phyloP scores from a whole-genome alignment of 2,329 filamentous ascomycete genomes.

The Ceratocystis ficicola region DNA sequence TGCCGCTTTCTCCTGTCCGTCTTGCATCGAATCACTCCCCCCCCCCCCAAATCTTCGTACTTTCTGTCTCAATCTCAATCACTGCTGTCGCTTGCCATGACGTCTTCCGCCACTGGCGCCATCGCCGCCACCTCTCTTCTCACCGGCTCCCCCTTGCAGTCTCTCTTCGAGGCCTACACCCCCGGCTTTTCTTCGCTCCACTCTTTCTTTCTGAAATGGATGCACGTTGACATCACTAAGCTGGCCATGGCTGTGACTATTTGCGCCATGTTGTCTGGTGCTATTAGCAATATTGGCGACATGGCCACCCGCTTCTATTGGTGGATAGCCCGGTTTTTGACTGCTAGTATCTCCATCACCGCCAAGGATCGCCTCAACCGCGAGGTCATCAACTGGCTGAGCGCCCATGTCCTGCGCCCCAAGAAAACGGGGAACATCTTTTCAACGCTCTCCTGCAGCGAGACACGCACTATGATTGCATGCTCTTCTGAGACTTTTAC shows the following conservation, averaged over 20 bases:
- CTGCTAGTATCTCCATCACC: conserved; percentile 31
- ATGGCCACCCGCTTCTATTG: conserved; percentile 29
- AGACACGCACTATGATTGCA: conserved; percentile 30
- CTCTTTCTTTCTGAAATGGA: conserved; percentile 29
- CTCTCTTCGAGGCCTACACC: conserved; percentile 14
- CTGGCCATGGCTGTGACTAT: conserved; percentile 29
- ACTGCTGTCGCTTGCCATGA: too few relatives aligned
- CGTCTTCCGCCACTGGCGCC: background rate
- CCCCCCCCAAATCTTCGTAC: background rate
- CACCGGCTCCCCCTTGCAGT: conserved; percentile 6
- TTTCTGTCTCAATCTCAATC: too few relatives aligned
- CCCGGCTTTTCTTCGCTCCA: conserved; percentile 15
- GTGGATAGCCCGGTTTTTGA: conserved; percentile 31
- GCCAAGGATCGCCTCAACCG: conserved; percentile 31
- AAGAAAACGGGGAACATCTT: conserved; percentile 24
- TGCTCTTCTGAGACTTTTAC: conserved; percentile 27
- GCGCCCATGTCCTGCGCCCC: conserved; percentile 28
- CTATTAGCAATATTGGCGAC: conserved; percentile 27
- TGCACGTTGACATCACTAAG: conserved; percentile 29
- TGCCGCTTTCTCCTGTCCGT: background rate
- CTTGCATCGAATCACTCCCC: background rate
- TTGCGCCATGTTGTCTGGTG: conserved; percentile 29
- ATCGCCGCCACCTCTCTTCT: conserved; percentile 9
- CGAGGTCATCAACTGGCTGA: conserved; percentile 32
- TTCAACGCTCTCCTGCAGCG: background rate